These are phyloP conservation scores for Blastobotrys raffinosifermentans DNA, from an alignment of 1,139 yeast species.

Conservation along the genomic window DNA sequence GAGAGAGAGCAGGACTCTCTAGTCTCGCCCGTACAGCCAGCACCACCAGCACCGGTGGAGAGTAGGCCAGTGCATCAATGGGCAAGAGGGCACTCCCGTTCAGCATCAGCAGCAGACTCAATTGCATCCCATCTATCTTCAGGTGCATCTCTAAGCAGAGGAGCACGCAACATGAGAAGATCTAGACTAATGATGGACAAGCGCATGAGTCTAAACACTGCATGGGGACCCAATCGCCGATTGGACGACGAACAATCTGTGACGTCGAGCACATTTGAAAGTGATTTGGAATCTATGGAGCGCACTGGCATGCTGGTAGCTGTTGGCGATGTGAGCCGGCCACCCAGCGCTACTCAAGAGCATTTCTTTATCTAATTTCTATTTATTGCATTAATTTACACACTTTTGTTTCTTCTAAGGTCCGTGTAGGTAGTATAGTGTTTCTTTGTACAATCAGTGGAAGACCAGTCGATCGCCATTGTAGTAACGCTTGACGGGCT, in stretches of 20 bases:
- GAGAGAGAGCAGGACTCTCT: no score
- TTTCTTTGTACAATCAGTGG: background rate
- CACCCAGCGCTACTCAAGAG: slow-evolving; percentile 2
- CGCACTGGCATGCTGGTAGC: slow-evolving; percentile 7
- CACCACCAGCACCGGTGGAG: no score
- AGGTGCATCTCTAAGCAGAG: slow-evolving; percentile 10
- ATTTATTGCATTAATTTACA: background rate
- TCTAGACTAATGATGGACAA: slow-evolving; percentile 10
- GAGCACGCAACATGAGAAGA: slow-evolving; percentile 10
- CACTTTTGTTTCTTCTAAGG: background rate
- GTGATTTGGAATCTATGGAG: background rate
- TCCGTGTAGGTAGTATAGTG: background rate
- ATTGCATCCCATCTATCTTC: slow-evolving; percentile 5
- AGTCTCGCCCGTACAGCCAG: no score
- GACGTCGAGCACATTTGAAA: background rate
- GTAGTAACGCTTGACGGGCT: slow-evolving; percentile 4
- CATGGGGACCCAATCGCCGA: slow-evolving; percentile 8
- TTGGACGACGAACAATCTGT: background rate
- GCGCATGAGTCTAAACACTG: slow-evolving; percentile 11
- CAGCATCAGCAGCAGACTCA: slow-evolving; percentile 1
- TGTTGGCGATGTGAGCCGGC: slow-evolving; percentile 10
- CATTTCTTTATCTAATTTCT: slow-evolving; percentile 3
- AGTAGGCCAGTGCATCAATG: no score
- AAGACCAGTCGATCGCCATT: slow-evolving; percentile 11
- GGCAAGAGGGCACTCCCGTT: background rate